Evolutionary conservation across 257 asterid species (phyloP).

Genomic region (Salvia miltiorrhiza): DNA sequence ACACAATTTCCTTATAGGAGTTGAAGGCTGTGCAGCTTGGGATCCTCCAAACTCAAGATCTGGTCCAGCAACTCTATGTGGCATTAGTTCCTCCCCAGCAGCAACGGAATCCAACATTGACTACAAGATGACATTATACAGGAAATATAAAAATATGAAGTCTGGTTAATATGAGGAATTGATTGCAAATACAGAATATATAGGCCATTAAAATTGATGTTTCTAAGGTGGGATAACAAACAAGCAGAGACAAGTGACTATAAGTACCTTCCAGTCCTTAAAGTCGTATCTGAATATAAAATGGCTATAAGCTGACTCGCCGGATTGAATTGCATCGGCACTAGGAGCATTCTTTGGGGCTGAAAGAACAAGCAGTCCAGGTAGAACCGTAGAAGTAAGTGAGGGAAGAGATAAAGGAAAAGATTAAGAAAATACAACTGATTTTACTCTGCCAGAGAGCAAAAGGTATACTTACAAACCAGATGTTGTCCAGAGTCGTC

Average conservation of each 20-base stretch:
- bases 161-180: not conserved
- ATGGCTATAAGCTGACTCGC: constrained; percentile 65
- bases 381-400: constrained; percentile 1
- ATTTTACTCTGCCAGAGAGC: not conserved
- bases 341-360: constrained; percentile 92
- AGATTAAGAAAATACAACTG: not conserved
- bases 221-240: not conserved
- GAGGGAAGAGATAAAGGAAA: not conserved
- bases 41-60: constrained; percentile 31
- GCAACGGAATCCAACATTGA: constrained; percentile 64
- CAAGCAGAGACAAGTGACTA: not conserved
- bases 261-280: constrained; percentile 83
- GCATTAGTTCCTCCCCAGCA: constrained; percentile 87
- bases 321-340: constrained; percentile 61
- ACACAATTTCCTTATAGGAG: constrained; percentile 84
- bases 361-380: constrained; percentile 28
- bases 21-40: constrained; percentile 44
- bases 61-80: constrained; percentile 51
- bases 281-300: constrained; percentile 81
- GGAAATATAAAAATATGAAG: not conserved
- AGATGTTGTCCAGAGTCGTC: constrained; percentile 60
- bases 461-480: constrained; percentile 53
- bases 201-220: not conserved
- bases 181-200: not conserved
- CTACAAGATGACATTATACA: constrained; percentile 38